Conservation (phyloP, 78 protist species). For the Isochrysis galbana region DNA sequence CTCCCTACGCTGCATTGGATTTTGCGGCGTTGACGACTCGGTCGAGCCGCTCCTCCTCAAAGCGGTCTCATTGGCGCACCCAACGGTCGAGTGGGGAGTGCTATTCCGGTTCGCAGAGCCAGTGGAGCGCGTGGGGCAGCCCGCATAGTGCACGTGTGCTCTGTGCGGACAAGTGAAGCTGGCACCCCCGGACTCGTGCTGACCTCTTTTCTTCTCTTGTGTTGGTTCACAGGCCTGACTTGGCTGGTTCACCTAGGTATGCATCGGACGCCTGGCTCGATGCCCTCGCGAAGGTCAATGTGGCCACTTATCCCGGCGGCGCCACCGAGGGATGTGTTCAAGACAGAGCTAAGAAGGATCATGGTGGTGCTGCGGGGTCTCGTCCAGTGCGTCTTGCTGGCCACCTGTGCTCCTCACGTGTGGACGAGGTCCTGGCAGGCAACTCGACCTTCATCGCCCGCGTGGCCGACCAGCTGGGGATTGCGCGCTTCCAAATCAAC, state of each 20-base stretch:
- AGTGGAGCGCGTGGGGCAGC: too few species aligned
- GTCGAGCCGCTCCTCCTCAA: slow-evolving; percentile 24
- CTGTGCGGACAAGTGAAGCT: too few species aligned
- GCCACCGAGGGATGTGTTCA: neutral
- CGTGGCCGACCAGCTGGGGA: neutral
- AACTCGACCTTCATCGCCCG: neutral
- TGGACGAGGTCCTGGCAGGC: neutral
- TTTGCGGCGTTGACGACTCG: slow-evolving; percentile 32
- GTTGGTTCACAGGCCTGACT: too few species aligned
- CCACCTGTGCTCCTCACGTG: neutral
- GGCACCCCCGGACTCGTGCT: too few species aligned
- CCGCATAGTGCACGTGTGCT: too few species aligned
- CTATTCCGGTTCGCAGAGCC: too few species aligned
- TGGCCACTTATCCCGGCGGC: neutral
- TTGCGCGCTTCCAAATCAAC: neutral
- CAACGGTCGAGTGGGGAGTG: slow-evolving; percentile 28
- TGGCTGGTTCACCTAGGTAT: neutral
- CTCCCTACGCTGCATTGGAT: neutral
- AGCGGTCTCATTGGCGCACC: neutral
- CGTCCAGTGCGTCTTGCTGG: neutral
- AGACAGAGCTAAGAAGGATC: neutral
- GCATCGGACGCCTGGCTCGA: neutral
- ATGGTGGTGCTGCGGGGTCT: neutral
- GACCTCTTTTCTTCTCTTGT: too few species aligned
- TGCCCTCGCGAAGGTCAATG: neutral